Conservation (phyloP, 1,139 yeast genomes). For the Geotrichum klebahnii region DNA sequence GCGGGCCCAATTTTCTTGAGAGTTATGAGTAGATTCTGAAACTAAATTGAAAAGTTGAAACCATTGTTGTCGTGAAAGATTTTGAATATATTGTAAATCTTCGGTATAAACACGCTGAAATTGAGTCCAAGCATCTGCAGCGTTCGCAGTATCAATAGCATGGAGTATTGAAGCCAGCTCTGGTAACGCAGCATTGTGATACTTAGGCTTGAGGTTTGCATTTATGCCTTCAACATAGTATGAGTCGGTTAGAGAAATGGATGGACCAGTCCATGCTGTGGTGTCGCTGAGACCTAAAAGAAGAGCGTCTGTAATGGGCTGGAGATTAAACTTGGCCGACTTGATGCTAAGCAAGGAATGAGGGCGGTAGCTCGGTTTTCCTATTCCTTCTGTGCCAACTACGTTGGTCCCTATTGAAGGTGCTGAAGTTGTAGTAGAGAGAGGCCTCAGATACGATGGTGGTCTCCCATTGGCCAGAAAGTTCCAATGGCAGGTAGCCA, state of each 20-base stretch:
- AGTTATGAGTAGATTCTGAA: neutral
- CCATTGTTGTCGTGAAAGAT: constrained; percentile 20
- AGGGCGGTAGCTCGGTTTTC: neutral
- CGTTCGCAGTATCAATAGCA: neutral
- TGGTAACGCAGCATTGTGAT: neutral
- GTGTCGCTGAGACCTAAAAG: no score
- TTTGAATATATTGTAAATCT: constrained; percentile 8
- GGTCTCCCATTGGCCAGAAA: constrained; percentile 15
- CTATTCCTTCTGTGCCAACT: neutral
- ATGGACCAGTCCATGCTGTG: no score
- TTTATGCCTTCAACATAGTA: neutral
- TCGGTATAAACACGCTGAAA: constrained; percentile 5
- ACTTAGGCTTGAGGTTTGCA: neutral
- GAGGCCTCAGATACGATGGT: constrained; percentile 5
- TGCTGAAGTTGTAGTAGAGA: constrained; percentile 12
- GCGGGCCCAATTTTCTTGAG: constrained; percentile 12
- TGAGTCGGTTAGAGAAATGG: neutral
- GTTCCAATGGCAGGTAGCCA: neutral
- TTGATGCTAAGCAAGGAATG: neutral
- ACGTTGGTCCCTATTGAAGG: neutral
- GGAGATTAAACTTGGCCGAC: neutral
- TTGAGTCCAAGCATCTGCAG: constrained; percentile 8
- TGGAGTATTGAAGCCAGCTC: neutral
- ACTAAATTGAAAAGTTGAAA: constrained; percentile 14
- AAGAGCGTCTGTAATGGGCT: no score